A percentile compares a stretch with the other conserved stretches of the same genome.
Evolutionary conservation across 805 yeast genomes (phyloP).

Genomic region (Candida rishiriensis): DNA sequence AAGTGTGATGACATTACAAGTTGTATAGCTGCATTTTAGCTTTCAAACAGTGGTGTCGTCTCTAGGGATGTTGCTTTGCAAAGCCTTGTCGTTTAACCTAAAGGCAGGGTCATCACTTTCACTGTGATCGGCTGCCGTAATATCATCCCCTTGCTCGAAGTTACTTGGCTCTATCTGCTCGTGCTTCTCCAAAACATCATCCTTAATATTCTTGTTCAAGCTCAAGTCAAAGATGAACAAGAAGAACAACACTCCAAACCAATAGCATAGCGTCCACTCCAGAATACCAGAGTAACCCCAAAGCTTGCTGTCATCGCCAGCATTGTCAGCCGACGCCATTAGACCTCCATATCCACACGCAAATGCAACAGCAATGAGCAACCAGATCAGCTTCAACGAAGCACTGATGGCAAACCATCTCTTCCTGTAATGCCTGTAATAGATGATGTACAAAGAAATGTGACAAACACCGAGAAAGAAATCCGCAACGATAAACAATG

Average conservation of each 20-base stretch:
- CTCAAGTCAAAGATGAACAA: slow-evolving; percentile 63
- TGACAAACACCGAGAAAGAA: slow-evolving; percentile 49
- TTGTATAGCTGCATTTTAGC: too few species aligned
- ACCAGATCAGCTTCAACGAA: slow-evolving; percentile 59
- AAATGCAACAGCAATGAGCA: slow-evolving; percentile 55
- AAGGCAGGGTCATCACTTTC: not conserved
- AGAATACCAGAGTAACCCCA: slow-evolving; percentile 55
- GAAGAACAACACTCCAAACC: slow-evolving; percentile 69
- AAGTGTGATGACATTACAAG: too few species aligned
- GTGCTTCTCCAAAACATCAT: slow-evolving; percentile 1
- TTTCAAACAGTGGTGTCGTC: too few species aligned
- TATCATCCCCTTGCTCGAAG: not conserved
- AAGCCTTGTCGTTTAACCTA: too few species aligned
- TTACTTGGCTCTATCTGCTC: too few species aligned
- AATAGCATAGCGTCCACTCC: slow-evolving; percentile 87
- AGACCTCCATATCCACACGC: slow-evolving; percentile 63
- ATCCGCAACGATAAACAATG: slow-evolving; percentile 62
- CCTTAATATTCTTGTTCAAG: slow-evolving; percentile 13
- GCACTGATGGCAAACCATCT: slow-evolving; percentile 39
- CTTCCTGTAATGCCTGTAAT: slow-evolving; percentile 20
- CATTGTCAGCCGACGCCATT: slow-evolving; percentile 14
- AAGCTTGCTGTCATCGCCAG: slow-evolving; percentile 27
- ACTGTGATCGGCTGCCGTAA: not conserved
- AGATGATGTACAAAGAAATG: slow-evolving; percentile 38
- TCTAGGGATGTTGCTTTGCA: too few species aligned